phyloP scores from a whole-genome alignment of 139 green algal genomes.

The Tetradesmus obliquus region DNA sequence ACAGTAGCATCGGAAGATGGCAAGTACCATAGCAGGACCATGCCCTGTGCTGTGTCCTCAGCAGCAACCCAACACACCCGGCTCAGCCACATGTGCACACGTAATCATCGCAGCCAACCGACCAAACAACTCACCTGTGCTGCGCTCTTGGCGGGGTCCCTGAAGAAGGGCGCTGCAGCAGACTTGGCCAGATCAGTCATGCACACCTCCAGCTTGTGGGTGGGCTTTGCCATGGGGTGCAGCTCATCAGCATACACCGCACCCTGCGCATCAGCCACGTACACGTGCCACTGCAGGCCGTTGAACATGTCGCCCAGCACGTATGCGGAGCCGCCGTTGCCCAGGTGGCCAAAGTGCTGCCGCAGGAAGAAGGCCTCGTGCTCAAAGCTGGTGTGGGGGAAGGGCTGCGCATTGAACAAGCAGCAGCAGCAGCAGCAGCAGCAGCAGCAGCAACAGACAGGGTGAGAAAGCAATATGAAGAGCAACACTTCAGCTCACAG shows the following conservation, averaged over 20 bases:
- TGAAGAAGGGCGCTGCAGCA: conserved; percentile 81
- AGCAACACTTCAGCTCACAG: no score
- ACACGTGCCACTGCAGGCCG: conserved; percentile 97
- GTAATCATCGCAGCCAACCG: no score
- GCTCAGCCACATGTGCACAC: no score
- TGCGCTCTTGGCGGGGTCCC: conserved; percentile 23
- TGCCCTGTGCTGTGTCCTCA: neutral
- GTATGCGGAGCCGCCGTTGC: conserved; percentile 73
- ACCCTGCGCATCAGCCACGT: conserved; percentile 70
- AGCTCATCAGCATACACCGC: conserved; percentile 40
- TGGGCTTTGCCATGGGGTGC: conserved; percentile 45
- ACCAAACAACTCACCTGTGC: neutral
- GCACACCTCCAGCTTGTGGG: conserved; percentile 95
- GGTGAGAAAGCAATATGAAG: no score
- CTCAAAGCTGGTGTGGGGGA: conserved; percentile 80
- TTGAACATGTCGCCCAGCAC: conserved; percentile 87
- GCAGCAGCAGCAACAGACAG: neutral
- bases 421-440: neutral
- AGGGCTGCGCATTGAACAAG: conserved; percentile 43
- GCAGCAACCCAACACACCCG: no score
- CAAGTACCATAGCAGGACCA: neutral
- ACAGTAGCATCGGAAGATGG: neutral
- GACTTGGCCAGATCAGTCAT: conserved; percentile 91
- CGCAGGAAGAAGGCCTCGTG: conserved; percentile 84
- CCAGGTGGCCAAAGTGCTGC: conserved; percentile 79